Percentiles rank a stretch among this genome's conserved stretches.
phyloP scores from a whole-genome alignment of 768 basidiomycete species.

The Antrodiella citrinella region DNA sequence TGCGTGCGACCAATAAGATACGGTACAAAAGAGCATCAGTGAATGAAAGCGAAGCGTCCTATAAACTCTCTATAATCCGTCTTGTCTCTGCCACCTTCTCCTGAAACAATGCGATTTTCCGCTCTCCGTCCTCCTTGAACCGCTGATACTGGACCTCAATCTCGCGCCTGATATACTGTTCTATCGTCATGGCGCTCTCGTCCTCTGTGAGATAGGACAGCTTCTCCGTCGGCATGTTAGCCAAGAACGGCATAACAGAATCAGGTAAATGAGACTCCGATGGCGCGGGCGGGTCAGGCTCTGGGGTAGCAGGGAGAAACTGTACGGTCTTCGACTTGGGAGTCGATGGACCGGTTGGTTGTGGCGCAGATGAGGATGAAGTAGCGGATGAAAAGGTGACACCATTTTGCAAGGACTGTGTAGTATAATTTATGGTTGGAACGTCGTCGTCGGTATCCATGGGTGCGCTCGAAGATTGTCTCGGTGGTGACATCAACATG shows the following conservation, averaged over 20 bases:
- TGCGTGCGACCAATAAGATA: neutral
- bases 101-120: conserved; percentile 41
- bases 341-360: conserved; percentile 4
- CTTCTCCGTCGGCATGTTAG: conserved; percentile 17
- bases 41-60: neutral
- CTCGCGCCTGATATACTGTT: conserved; percentile 77
- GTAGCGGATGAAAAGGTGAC: neutral
- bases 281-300: conserved; percentile 3
- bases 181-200: conserved; percentile 72
- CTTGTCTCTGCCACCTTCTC: conserved; percentile 31
- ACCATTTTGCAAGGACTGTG: neutral
- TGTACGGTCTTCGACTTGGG: conserved; percentile 1
- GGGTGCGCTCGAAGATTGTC: neutral
- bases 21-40: conserved; percentile 5
- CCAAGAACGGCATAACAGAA: conserved; percentile 13
- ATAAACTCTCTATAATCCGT: conserved; percentile 26
- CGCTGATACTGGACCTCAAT: conserved; percentile 60
- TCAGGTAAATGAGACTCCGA: conserved; percentile 8
- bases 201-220: conserved; percentile 42
- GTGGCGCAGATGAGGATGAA: conserved; percentile 1
- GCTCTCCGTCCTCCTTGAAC: conserved; percentile 43
- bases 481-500: neutral
- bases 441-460: neutral
- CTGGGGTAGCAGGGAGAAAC: conserved; percentile 3
- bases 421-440: neutral